phyloP scores from a whole-genome alignment of 208 protist genomes.

The Trypanosoma rangeli region DNA sequence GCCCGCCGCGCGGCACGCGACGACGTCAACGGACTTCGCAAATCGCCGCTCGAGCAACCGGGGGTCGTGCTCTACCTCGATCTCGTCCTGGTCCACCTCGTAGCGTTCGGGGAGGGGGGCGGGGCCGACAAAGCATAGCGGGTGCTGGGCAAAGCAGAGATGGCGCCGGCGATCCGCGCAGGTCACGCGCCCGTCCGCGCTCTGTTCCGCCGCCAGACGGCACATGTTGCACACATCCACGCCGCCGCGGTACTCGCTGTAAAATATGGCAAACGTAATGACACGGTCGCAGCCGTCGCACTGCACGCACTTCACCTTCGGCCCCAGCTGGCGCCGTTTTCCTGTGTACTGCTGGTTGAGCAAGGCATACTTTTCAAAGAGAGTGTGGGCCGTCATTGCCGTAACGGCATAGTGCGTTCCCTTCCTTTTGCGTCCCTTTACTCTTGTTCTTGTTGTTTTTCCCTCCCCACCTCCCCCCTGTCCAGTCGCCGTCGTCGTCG shows the following conservation, averaged over 20 bases:
- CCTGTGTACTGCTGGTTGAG: constrained; percentile 19
- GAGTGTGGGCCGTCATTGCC: constrained; percentile 5
- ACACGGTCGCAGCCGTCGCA: constrained; percentile 31
- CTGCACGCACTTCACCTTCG: constrained; percentile 29
- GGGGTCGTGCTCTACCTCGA: constrained; percentile 9
- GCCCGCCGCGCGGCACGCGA: not conserved
- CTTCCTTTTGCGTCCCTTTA: not conserved
- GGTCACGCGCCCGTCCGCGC: not conserved
- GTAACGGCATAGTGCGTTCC: not conserved
- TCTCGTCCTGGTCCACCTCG: constrained; percentile 18
- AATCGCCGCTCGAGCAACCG: constrained; percentile 8
- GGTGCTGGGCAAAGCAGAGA: constrained; percentile 5
- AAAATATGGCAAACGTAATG: constrained; percentile 30
- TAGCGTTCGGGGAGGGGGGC: constrained; percentile 11
- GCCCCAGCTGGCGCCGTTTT: constrained; percentile 4
- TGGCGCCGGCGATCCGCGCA: constrained; percentile 2
- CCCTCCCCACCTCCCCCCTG: too few relatives aligned
- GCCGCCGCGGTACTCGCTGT: constrained; percentile 16
- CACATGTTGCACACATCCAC: constrained; percentile 35
- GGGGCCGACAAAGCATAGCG: constrained; percentile 15
- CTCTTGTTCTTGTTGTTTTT: too few relatives aligned
- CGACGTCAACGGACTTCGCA: constrained; percentile 15
- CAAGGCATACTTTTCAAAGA: constrained; percentile 18
- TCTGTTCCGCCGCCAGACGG: constrained; percentile 16
- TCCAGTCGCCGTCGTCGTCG: too few relatives aligned